Percentiles rank a stretch among this genome's conserved stretches.
Evolutionary conservation across 2,329 filamentous ascomycete genomes (phyloP).

Genomic region (Pseudogymnoascus sp.): DNA sequence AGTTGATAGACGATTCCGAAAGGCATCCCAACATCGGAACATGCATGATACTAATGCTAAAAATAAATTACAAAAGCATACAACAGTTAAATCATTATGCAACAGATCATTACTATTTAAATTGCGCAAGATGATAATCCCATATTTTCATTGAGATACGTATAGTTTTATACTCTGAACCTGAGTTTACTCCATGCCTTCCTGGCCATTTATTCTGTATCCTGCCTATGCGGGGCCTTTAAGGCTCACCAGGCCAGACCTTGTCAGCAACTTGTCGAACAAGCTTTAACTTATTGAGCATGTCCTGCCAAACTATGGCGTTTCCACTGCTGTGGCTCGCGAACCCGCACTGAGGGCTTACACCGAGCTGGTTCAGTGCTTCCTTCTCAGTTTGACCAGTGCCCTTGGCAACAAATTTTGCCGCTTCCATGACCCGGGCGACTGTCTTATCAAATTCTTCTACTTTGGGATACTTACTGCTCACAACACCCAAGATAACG

Average conservation of each 20-base stretch:
- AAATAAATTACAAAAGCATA: too few relatives aligned
- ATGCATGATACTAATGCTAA: too few relatives aligned
- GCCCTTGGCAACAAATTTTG: conserved; percentile 63
- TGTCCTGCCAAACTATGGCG: conserved; percentile 58
- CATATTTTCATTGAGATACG: too few relatives aligned
- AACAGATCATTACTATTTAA: too few relatives aligned
- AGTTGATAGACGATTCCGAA: not conserved
- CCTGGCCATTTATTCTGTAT: too few relatives aligned
- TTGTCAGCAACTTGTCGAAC: conserved; percentile 66
- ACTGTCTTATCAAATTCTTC: conserved; percentile 60
- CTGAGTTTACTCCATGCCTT: too few relatives aligned
- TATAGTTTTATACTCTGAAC: too few relatives aligned
- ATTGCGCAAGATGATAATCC: too few relatives aligned
- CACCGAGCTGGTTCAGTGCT: conserved; percentile 58
- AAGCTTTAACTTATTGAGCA: conserved; percentile 65
- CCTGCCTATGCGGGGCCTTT: not conserved
- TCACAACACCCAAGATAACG: conserved; percentile 58
- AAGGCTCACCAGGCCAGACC: conserved; percentile 48
- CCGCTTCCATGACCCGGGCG: conserved; percentile 49
- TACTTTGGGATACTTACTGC: conserved; percentile 53
- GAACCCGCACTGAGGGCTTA: conserved; percentile 68
- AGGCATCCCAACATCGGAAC: not conserved
- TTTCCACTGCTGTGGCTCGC: conserved; percentile 63
- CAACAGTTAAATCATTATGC: too few relatives aligned
- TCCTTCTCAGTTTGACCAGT: conserved; percentile 57